Evolutionary conservation across 2,329 filamentous ascomycete species (phyloP), one percentile per base, ranked within the genome.

Genomic region (Metarhizium rileyi): DNA sequence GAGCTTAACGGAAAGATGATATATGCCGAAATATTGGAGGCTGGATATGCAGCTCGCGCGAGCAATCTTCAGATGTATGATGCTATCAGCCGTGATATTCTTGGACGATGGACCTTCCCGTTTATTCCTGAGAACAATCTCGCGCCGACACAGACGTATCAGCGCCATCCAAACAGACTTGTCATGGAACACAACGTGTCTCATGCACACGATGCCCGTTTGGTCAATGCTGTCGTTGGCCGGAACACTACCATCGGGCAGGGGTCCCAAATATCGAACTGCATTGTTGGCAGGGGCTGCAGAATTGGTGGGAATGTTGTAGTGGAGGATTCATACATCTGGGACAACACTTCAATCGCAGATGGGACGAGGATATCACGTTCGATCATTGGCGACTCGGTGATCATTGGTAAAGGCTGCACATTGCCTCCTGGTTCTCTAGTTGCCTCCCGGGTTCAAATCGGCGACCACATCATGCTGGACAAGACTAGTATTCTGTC

Each of bases 1-100:
- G 93, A 98, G 64, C 74, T 97, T 50, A 97, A 97, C 65, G 90
- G 90, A 52, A 95, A 97, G 71, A 90, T 89, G n/a, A 88, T 98
- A 47, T 90, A 96, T 64, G 86, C 89, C 2, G 86, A 97, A 59
- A 84, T 97, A 55, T 74, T 94, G 42, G 78, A 82, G 33, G 80
- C 90, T 47, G 82, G 88, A 52, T 98, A 97, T 62, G 87, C 89
- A 1, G 90, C 90, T 1, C 78, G 93, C 55, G 90, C 89, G 12
- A 84, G 81, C 62, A 95, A 90, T 61, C 75, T 97, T 23, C 86
- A 87, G 61, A 84, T 90, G 61, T 98, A 97, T 70, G 89, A 95
- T 61, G 81, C 90, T 27, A 81, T 98, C 48, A 90, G 83, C 65
- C 85, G 82, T 60, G 91, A 97, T 63, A 78, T 96, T n/a, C 75